phyloP scores from a whole-genome alignment of 1,139 yeast species.

The Taphrina deformans region DNA sequence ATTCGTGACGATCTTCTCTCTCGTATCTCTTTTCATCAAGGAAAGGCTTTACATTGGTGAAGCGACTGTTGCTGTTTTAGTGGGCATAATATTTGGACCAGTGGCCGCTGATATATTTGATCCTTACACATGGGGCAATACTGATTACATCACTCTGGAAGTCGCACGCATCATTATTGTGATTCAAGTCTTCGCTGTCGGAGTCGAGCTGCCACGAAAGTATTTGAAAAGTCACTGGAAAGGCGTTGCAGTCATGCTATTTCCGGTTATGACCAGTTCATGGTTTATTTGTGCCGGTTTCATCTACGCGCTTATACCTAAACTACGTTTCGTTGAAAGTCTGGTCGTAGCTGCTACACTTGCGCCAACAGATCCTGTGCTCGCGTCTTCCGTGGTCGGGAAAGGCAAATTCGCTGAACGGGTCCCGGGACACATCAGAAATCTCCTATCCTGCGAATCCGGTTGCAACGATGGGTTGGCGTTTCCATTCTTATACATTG shows the following conservation, averaged over 20 bases:
- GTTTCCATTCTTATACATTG: conserved; percentile 83
- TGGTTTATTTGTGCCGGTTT: conserved; percentile 88
- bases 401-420: conserved; percentile 95
- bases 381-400: conserved; percentile 98
- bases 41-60: conserved; percentile 90
- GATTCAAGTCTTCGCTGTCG: conserved; percentile 94
- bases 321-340: conserved; percentile 73
- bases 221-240: conserved; percentile 90
- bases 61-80: conserved; percentile 86
- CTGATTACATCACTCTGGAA: conserved; percentile 82
- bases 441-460: conserved; percentile 85
- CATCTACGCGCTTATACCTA: conserved; percentile 80
- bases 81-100: conserved; percentile 91
- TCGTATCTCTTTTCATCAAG: conserved; percentile 86
- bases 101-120: conserved; percentile 69
- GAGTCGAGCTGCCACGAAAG: conserved; percentile 91
- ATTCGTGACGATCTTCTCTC: conserved; percentile 80
- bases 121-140: conserved; percentile 88
- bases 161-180: conserved; percentile 83
- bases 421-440: conserved; percentile 94
- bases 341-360: conserved; percentile 86
- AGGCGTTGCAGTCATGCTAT: conserved; percentile 70
- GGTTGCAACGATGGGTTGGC: conserved; percentile 99
- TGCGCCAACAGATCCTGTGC: conserved; percentile 96
- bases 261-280: conserved; percentile 93